phyloP scores from a whole-genome alignment of 106 monocot species.

The Ottelia alismoides region DNA sequence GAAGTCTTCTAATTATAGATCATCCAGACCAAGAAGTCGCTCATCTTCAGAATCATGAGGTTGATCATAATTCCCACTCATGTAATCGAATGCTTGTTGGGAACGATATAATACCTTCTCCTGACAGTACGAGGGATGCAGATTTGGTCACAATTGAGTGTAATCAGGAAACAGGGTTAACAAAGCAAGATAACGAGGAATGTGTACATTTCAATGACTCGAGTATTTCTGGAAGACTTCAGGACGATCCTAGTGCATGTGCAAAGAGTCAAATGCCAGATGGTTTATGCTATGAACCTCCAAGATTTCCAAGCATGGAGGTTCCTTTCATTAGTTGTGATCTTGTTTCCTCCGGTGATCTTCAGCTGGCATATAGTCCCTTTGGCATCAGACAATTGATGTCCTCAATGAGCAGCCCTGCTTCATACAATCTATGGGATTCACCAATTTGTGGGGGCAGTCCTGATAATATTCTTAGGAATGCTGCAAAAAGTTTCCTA shows the following conservation, averaged over 20 bases:
- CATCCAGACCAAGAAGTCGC: conserved; percentile 4
- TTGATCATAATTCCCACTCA: conserved; percentile 21
- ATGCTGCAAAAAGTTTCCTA: conserved; percentile 64
- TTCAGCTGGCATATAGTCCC: conserved; percentile 82
- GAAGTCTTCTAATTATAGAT: too few species aligned
- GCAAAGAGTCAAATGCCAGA: conserved; percentile 20
- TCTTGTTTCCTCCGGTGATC: conserved; percentile 48
- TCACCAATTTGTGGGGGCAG: conserved; percentile 39
- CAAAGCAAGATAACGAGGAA: not conserved
- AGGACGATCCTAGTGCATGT: conserved; percentile 17
- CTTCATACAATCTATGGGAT: conserved; percentile 55
- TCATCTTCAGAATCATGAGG: conserved; percentile 11
- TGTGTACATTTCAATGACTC: not conserved
- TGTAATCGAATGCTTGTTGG: too few species aligned
- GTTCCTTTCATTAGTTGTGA: conserved; percentile 91
- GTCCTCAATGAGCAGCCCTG: conserved; percentile 40
- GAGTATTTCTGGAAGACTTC: conserved; percentile 5
- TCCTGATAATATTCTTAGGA: conserved; percentile 49
- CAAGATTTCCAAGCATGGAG: conserved; percentile 73
- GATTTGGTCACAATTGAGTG: not conserved
- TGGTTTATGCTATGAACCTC: conserved; percentile 75
- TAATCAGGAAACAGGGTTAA: not conserved
- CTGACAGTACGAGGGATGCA: not conserved
- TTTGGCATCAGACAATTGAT: conserved; percentile 84
- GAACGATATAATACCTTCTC: too few species aligned